phyloP scores from a whole-genome alignment of 1,139 yeast species.

The Saccharomycopsis crataegensis region DNA sequence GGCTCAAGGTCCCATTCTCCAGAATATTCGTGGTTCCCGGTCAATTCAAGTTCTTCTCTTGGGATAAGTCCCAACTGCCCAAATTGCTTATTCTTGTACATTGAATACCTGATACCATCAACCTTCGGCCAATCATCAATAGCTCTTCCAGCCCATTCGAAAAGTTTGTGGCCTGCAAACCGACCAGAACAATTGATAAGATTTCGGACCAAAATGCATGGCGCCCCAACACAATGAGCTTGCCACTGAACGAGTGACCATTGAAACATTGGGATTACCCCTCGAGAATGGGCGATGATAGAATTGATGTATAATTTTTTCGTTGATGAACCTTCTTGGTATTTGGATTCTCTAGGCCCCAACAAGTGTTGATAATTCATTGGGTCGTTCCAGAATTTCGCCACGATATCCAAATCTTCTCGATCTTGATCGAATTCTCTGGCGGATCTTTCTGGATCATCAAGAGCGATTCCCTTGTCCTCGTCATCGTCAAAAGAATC shows the following conservation, averaged over 20 bases:
- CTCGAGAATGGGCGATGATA: slow-evolving; percentile 74
- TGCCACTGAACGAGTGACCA: slow-evolving; percentile 47
- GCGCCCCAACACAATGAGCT: slow-evolving; percentile 44
- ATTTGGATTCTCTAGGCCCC: slow-evolving; percentile 15
- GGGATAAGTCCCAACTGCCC: slow-evolving; percentile 36
- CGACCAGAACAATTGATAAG: slow-evolving; percentile 26
- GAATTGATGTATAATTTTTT: slow-evolving; percentile 28
- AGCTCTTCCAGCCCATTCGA: slow-evolving; percentile 23
- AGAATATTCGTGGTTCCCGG: slow-evolving; percentile 45
- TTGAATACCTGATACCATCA: slow-evolving; percentile 33
- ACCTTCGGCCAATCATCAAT: slow-evolving; percentile 30
- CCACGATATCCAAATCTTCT: slow-evolving; percentile 53
- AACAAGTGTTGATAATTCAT: slow-evolving; percentile 28
- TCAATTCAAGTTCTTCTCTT: slow-evolving; percentile 43
- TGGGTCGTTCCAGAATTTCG: slow-evolving; percentile 32
- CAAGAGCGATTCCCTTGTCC: slow-evolving; percentile 26
- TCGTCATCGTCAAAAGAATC: slow-evolving; percentile 45
- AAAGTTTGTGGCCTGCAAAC: slow-evolving; percentile 29
- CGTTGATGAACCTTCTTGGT: background rate
- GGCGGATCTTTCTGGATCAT: slow-evolving; percentile 32
- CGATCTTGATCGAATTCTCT: slow-evolving; percentile 50
- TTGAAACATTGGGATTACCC: slow-evolving; percentile 65
- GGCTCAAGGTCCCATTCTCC: slow-evolving; percentile 37
- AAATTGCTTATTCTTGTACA: slow-evolving; percentile 46
- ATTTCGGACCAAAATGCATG: slow-evolving; percentile 24